These are phyloP conservation scores for Microstroma glucosiphilum DNA, from an alignment of 1,284 basidiomycete species.

Conservation along the genomic window DNA sequence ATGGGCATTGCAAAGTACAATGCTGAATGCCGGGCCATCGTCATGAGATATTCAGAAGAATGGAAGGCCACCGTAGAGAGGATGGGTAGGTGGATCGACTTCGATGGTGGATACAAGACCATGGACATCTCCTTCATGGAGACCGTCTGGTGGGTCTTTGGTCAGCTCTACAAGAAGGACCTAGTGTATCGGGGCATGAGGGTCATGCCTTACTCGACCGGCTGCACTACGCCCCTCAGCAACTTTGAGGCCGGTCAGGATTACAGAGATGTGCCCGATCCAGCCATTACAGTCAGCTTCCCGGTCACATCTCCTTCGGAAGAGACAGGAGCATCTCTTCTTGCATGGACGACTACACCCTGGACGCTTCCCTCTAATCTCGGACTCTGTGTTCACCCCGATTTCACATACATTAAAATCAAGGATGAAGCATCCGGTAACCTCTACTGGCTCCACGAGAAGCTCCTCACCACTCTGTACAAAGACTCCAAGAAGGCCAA, in stretches of 20 bases:
- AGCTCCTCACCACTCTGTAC: constrained; percentile 80
- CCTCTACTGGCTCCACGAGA: constrained; percentile 89
- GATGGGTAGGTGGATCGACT: constrained; percentile 99
- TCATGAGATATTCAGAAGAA: constrained; percentile 92
- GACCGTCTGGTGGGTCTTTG: constrained; percentile 99
- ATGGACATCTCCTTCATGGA: constrained; percentile 93
- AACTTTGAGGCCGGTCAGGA: constrained; percentile 95
- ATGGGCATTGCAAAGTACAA: constrained; percentile 99
- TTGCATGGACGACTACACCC: constrained; percentile 98
- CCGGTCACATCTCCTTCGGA: constrained; percentile 73
- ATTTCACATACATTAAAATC: constrained; percentile 94
- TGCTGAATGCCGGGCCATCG: constrained; percentile 89
- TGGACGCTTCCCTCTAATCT: constrained; percentile 98
- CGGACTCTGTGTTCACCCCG: constrained; percentile 89
- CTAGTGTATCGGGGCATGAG: constrained; percentile 87
- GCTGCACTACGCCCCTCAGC: constrained; percentile 88
- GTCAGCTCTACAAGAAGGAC: constrained; percentile 82
- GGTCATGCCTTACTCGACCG: constrained; percentile 98
- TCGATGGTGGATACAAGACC: constrained; percentile 99
- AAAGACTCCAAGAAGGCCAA: constrained; percentile 98
- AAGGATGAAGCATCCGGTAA: constrained; percentile 79
- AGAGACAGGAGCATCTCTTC: constrained; percentile 69
- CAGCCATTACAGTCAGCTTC: constrained; percentile 87
- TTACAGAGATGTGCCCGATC: constrained; percentile 91
- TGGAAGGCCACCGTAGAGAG: constrained; percentile 93